Conservation (phyloP, 106 monocot genomes). For the Triglochin maritima region DNA sequence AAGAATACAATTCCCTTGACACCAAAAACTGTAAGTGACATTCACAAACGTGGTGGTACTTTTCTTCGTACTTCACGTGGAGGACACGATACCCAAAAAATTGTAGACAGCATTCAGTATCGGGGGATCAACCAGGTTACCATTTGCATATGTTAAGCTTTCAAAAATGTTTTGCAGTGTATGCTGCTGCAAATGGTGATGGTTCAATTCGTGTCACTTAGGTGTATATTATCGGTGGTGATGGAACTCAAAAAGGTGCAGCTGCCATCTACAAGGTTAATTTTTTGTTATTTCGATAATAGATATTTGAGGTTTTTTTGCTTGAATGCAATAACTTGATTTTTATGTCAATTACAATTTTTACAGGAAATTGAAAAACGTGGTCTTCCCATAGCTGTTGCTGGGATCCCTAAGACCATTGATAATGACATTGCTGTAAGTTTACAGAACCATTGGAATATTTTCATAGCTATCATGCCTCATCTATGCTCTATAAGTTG, state of each 20-base stretch:
- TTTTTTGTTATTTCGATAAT: background rate
- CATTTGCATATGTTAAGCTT: background rate
- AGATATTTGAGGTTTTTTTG: background rate
- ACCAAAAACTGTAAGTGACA: conserved; percentile 29
- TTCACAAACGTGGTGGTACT: conserved; percentile 30
- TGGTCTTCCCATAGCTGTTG: conserved; percentile 7
- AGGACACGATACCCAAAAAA: conserved; percentile 33
- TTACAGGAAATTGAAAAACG: conserved; percentile 8
- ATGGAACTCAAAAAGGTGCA: conserved; percentile 53
- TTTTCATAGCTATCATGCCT: background rate
- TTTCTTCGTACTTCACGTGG: conserved; percentile 30
- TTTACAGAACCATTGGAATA: background rate
- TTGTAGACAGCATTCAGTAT: conserved; percentile 28
- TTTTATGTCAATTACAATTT: background rate
- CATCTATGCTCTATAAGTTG: background rate
- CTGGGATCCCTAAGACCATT: conserved; percentile 15
- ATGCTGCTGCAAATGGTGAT: background rate
- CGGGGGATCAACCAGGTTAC: conserved; percentile 19
- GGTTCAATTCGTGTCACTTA: background rate
- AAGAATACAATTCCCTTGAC: conserved; percentile 23
- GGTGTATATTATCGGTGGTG: conserved; percentile 53
- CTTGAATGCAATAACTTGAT: background rate
- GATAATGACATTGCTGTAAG: conserved; percentile 18
- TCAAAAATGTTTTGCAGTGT: background rate
- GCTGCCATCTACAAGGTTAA: conserved; percentile 38